Conservation (phyloP, 2,329 filamentous ascomycete genomes). For the Sporothrix variecibatus region DNA sequence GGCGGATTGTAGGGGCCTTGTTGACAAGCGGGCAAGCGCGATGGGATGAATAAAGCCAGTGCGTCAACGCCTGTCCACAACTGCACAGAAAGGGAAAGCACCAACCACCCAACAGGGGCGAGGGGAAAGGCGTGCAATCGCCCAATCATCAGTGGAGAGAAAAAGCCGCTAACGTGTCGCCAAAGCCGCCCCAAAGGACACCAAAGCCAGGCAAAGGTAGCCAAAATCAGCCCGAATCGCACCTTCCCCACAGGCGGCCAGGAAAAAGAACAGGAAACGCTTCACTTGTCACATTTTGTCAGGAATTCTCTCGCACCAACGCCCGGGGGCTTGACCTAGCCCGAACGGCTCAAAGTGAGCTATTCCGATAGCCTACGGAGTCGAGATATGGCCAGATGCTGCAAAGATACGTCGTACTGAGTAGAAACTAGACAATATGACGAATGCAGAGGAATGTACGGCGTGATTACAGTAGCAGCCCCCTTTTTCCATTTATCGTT, state of each 20-base stretch:
- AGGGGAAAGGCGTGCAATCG: background rate
- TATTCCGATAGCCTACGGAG: background rate
- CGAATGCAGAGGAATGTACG: background rate
- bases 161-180: conserved; percentile 2
- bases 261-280: background rate
- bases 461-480: too few species aligned
- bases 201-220: background rate
- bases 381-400: background rate
- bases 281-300: background rate
- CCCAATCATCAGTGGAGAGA: conserved; percentile 8
- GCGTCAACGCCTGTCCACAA: background rate
- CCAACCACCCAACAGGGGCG: conserved; percentile 2
- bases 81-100: background rate
- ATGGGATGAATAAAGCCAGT: conserved; percentile 20
- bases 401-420: background rate
- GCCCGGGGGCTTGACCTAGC: background rate
- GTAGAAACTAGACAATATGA: background rate
- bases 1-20: conserved; percentile 5
- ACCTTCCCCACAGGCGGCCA: conserved; percentile 7
- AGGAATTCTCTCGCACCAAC: background rate
- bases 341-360: background rate
- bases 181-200: conserved; percentile 1
- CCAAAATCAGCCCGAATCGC: conserved; percentile 6
- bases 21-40: background rate
- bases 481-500: background rate